Evolutionary conservation across 1,139 yeast genomes (phyloP), one percentile per base, ranked within the genome.

Genomic region (Candida freyschussii): DNA sequence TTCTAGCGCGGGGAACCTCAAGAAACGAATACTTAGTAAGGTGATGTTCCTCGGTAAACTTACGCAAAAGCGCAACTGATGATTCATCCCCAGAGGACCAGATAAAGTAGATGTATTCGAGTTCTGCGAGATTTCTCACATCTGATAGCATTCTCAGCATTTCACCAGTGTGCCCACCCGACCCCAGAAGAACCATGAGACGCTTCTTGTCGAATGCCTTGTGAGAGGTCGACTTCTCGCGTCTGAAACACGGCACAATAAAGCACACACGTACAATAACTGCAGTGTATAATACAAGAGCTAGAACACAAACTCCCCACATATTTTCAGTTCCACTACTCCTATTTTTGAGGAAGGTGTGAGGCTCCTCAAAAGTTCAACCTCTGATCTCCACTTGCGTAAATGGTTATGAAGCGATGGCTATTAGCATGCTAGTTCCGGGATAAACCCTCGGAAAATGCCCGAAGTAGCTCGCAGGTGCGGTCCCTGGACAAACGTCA

Each of bases 101-200:
- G 37, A 36, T 62, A 60, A 39, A 63, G 36, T 52, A 39, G 14
- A 59, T n/a, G 5, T 47, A 44, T 5, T 43, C 29, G 11, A 58
- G 32, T 34, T 51, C 23, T 27, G 44, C 33, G 52, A 59, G 27
- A 1, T 39, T 34, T 24, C 64, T 60, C 27, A 67, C 57, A 7
- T 65, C 62, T 6, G 61, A 54, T 12, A 85, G 54, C 18, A 91
- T 63, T 24, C 91, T 64, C 18, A 87, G 55, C 95, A 91, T 85
- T 55, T 91, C 97, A 1, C 96, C 97, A 0, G 97, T 89, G 53
- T 91, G 98, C 2, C 97, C 98, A 0, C 87, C 98, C 2, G 93
- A 82, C 0, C 94, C 95, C 6, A 84, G 56, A 11, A 82, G 63
- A 1, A 81, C 62, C 71, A 80, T 66, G 13, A 76, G 11, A 7